These are phyloP conservation scores for Plasmodium billcollinsi DNA, from an alignment of 169 alveolate species.

Conservation along the genomic window DNA sequence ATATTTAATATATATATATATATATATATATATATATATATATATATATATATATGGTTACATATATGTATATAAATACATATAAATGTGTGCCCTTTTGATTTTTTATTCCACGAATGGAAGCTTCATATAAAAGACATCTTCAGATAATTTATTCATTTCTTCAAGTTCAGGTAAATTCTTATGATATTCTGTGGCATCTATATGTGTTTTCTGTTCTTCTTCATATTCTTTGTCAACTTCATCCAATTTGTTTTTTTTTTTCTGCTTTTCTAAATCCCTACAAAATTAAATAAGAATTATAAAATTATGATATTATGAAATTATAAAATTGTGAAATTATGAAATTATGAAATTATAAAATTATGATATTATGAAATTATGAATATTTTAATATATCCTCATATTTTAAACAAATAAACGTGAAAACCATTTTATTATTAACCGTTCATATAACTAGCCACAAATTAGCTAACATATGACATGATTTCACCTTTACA, in stretches of 20 bases:
- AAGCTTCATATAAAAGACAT: conserved; percentile 69
- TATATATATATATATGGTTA: too few relatives aligned
- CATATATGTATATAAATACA: too few relatives aligned
- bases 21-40: too few relatives aligned
- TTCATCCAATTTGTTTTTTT: conserved; percentile 68
- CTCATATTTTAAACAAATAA: too few relatives aligned
- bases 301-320: not conserved
- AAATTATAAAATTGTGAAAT: too few relatives aligned
- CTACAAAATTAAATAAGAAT: conserved; percentile 24
- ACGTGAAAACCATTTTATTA: too few relatives aligned
- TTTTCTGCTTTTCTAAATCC: conserved; percentile 72
- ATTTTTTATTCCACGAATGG: conserved; percentile 70
- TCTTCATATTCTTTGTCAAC: conserved; percentile 70
- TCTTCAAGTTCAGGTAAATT: conserved; percentile 70
- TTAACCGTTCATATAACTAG: too few relatives aligned
- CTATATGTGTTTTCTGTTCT: conserved; percentile 61
- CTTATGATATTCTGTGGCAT: conserved; percentile 60
- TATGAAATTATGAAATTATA: not conserved
- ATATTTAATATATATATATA: too few relatives aligned
- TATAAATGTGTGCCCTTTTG: too few relatives aligned
- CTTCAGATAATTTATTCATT: conserved; percentile 63
- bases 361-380: too few relatives aligned
- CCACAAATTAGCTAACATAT: too few relatives aligned
- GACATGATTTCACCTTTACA: conserved; percentile 11
- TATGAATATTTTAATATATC: too few relatives aligned